Conservation (phyloP, 208 protist species). For the Novymonas esmeraldas region DNA sequence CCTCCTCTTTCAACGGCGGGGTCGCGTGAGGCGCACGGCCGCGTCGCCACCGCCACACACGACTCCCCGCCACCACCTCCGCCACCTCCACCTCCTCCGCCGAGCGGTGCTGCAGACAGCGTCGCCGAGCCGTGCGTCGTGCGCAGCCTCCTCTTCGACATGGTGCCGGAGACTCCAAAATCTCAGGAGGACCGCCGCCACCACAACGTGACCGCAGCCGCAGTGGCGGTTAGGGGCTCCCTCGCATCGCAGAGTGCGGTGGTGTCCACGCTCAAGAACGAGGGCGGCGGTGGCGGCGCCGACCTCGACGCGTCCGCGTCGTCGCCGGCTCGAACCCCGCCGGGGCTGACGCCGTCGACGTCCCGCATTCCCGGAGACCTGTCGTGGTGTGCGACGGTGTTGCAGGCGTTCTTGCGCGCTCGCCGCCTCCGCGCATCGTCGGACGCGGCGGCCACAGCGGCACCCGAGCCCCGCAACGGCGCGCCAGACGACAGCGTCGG, state of each 20-base stretch:
- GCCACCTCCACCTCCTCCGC: too few relatives aligned
- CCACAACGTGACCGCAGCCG: too few relatives aligned
- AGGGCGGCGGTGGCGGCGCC: background rate
- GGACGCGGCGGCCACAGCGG: background rate
- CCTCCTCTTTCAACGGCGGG: too few relatives aligned
- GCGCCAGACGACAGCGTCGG: too few relatives aligned
- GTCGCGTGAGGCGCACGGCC: too few relatives aligned
- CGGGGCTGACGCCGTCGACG: background rate
- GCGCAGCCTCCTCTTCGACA: conserved; percentile 24
- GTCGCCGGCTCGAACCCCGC: background rate
- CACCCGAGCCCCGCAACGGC: too few relatives aligned
- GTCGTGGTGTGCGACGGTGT: conserved; percentile 13
- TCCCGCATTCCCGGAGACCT: conserved; percentile 9
- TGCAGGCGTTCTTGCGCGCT: conserved; percentile 15
- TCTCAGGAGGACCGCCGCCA: too few relatives aligned
- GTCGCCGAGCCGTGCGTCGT: conserved; percentile 5
- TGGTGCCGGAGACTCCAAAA: background rate
- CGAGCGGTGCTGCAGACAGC: too few relatives aligned
- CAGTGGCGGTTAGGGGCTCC: background rate
- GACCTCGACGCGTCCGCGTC: background rate
- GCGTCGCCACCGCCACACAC: background rate
- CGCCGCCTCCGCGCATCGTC: background rate
- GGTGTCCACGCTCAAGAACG: background rate
- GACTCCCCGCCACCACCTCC: too few relatives aligned
- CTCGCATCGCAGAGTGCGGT: too few relatives aligned